phyloP scores from a whole-genome alignment of 106 monocot genomes.

The Acanthochlamys bracteata region DNA sequence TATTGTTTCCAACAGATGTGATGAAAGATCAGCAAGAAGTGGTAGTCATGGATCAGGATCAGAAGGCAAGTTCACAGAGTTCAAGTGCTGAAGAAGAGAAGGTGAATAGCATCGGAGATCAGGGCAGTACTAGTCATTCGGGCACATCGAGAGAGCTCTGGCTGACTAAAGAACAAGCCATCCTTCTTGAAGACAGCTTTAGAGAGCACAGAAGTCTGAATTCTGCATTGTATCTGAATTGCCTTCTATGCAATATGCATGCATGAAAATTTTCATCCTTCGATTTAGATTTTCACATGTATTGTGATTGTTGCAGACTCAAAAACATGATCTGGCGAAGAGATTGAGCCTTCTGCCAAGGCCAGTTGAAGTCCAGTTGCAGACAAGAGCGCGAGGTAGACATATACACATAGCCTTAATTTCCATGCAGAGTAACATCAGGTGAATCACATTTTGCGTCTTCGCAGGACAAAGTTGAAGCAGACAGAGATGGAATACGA shows the following conservation, averaged over 20 bases:
- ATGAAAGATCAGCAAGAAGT: constrained; percentile 4
- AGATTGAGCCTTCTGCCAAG: constrained; percentile 18
- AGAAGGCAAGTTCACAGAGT: not conserved
- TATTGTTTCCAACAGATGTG: constrained; percentile 8
- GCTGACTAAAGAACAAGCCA: constrained; percentile 43
- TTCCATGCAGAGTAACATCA: too few relatives aligned
- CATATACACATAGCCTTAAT: too few relatives aligned
- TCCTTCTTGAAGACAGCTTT: constrained; percentile 46
- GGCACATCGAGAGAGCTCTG: constrained; percentile 16
- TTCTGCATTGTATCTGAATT: constrained; percentile 12
- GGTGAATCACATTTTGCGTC: not conserved
- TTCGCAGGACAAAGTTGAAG: constrained; percentile 57
- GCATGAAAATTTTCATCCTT: not conserved
- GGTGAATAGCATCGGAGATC: not conserved
- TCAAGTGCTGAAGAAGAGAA: not conserved
- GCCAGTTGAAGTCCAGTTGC: constrained; percentile 46
- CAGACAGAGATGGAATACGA: constrained; percentile 50
- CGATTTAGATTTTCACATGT: not conserved
- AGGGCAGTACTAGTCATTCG: not conserved
- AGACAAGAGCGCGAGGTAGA: constrained; percentile 44
- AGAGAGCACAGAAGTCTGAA: constrained; percentile 29
- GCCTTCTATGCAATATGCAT: not conserved
- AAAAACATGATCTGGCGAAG: constrained; percentile 38
- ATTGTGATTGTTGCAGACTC: constrained; percentile 6
- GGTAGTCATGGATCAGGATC: not conserved